A percentile compares a stretch with the other conserved stretches of the same genome.
Evolutionary conservation across 177 flowering plant species (phyloP).

Genomic region (Vitis hybrid): DNA sequence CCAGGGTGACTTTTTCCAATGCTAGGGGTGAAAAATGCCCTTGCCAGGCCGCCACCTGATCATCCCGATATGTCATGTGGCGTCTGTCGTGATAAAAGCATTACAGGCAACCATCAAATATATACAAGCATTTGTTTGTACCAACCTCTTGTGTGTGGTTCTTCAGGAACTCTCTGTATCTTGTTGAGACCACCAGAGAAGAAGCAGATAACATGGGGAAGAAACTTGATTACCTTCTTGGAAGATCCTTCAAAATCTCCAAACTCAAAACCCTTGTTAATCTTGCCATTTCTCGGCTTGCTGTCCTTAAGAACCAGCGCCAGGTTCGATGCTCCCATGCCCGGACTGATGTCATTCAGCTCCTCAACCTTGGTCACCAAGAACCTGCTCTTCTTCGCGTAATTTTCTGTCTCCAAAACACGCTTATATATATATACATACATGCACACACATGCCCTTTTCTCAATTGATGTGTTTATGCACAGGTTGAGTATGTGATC

Average conservation of each 20-base stretch:
- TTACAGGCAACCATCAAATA: too few relatives aligned
- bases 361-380: slow-evolving; percentile 54
- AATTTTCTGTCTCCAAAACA: background rate
- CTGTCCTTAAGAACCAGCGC: slow-evolving; percentile 64
- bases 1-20: too few relatives aligned
- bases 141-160: too few relatives aligned
- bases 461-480: background rate
- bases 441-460: too few relatives aligned
- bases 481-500: slow-evolving; percentile 73
- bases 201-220: slow-evolving; percentile 35
- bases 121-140: too few relatives aligned
- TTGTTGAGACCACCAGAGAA: background rate
- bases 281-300: slow-evolving; percentile 54
- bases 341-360: slow-evolving; percentile 56
- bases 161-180: background rate
- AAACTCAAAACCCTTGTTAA: slow-evolving; percentile 44
- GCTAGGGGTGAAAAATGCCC: too few relatives aligned
- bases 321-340: slow-evolving; percentile 45
- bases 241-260: slow-evolving; percentile 54
- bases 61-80: too few relatives aligned
- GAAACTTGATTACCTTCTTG: slow-evolving; percentile 52
- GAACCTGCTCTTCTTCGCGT: slow-evolving; percentile 79
- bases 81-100: too few relatives aligned
- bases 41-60: too few relatives aligned
- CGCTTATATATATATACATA: too few relatives aligned